A percentile compares a stretch with the other conserved stretches of the same genome.
These are phyloP conservation scores for Colletotrichum eleusines DNA, from an alignment of 2,329 filamentous ascomycete species.

Conservation along the genomic window DNA sequence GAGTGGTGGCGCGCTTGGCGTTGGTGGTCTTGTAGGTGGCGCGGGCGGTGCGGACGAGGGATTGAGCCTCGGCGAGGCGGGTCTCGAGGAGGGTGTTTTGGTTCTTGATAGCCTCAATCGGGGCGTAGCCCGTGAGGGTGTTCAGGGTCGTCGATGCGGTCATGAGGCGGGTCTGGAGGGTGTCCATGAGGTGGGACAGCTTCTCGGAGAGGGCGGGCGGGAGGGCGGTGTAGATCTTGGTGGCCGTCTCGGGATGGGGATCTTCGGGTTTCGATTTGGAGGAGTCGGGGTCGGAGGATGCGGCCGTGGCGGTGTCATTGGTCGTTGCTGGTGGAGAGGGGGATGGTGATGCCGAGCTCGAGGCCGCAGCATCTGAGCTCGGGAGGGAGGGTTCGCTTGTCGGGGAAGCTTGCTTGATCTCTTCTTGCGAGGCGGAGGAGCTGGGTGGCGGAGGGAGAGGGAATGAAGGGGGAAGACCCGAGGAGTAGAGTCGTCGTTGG, in stretches of 20 bases:
- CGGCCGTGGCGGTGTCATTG: slow-evolving; percentile 15
- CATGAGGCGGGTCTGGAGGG: slow-evolving; percentile 86
- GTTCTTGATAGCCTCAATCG: slow-evolving; percentile 86
- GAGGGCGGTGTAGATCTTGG: slow-evolving; percentile 46
- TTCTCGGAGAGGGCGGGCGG: slow-evolving; percentile 58
- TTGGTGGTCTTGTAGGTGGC: slow-evolving; percentile 86
- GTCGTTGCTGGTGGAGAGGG: slow-evolving; percentile 13
- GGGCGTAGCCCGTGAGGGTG: slow-evolving; percentile 92
- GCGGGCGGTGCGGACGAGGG: slow-evolving; percentile 77
- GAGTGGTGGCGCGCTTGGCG: slow-evolving; percentile 84
- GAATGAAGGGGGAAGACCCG: slow-evolving; percentile 15
- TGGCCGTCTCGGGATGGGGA: slow-evolving; percentile 29
- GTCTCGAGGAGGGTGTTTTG: slow-evolving; percentile 78
- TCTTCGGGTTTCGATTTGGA: slow-evolving; percentile 11
- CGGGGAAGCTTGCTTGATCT: slow-evolving; percentile 24
- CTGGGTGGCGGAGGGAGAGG: slow-evolving; percentile 21
- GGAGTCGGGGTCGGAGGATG: not conserved
- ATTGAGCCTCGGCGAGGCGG: slow-evolving; percentile 69
- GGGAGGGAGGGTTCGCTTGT: slow-evolving; percentile 6
- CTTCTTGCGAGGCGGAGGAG: slow-evolving; percentile 26
- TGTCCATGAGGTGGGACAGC: slow-evolving; percentile 85
- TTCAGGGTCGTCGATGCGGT: slow-evolving; percentile 90
- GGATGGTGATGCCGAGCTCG: slow-evolving; percentile 10
- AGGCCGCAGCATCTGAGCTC: slow-evolving; percentile 16
- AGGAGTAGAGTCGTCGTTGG: slow-evolving; percentile 25